phyloP scores from a whole-genome alignment of 2,329 filamentous ascomycete genomes.

The Aspergillus quadrilineatus region DNA sequence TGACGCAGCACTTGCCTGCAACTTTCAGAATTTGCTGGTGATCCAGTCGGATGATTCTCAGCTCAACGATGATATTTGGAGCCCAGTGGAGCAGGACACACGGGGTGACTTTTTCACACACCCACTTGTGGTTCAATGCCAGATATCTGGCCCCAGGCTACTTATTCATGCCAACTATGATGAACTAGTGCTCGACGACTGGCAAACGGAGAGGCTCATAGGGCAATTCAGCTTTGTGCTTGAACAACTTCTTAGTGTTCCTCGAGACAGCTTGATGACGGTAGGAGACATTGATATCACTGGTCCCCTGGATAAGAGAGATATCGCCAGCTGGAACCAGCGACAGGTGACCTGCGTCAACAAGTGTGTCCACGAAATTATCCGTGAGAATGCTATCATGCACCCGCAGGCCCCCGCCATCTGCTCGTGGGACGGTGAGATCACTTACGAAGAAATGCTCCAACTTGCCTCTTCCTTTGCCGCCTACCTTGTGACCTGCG shows the following conservation, averaged over 20 bases:
- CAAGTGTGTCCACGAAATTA: slow-evolving; percentile 35
- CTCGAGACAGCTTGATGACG: slow-evolving; percentile 23
- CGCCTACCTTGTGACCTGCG: slow-evolving; percentile 30
- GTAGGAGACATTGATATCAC: slow-evolving; percentile 32
- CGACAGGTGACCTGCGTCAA: slow-evolving; percentile 25
- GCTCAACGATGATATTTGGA: slow-evolving; percentile 30
- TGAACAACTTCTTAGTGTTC: slow-evolving; percentile 32
- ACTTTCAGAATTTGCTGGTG: slow-evolving; percentile 49
- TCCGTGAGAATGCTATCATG: slow-evolving; percentile 24
- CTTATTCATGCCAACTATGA: slow-evolving; percentile 65
- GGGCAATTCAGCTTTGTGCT: slow-evolving; percentile 49
- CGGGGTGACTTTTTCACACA: slow-evolving; percentile 60
- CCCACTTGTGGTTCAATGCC: slow-evolving; percentile 65
- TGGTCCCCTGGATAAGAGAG: slow-evolving; percentile 34
- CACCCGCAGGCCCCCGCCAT: slow-evolving; percentile 34
- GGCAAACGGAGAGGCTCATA: slow-evolving; percentile 56
- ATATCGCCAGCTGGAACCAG: slow-evolving; percentile 36
- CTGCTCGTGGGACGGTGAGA: slow-evolving; percentile 36
- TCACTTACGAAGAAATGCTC: slow-evolving; percentile 35
- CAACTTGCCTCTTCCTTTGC: slow-evolving; percentile 31
- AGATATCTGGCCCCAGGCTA: slow-evolving; percentile 54
- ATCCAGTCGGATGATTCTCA: slow-evolving; percentile 37
- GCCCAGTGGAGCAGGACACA: slow-evolving; percentile 49
- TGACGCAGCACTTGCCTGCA: slow-evolving; percentile 45
- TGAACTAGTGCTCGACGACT: slow-evolving; percentile 55